These are phyloP conservation scores for Wickerhamiella spandovensis DNA, from an alignment of 805 yeast genomes.

Conservation along the genomic window DNA sequence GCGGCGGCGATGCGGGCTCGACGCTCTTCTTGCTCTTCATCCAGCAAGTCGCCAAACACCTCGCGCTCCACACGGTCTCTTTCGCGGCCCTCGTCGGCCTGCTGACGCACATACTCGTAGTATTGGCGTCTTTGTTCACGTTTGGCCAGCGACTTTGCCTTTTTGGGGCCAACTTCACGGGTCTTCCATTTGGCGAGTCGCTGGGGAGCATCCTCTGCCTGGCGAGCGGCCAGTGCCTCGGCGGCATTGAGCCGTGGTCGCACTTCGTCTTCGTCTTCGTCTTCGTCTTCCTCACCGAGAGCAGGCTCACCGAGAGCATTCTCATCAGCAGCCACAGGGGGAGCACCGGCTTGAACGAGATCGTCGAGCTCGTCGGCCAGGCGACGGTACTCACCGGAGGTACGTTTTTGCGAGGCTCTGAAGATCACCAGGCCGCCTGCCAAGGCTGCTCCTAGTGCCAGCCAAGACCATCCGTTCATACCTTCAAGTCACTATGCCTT, in stretches of 20 bases:
- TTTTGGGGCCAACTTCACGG: slow-evolving; percentile 23
- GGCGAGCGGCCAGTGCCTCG: slow-evolving; percentile 6
- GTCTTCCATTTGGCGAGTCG: slow-evolving; percentile 17
- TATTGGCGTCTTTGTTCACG: slow-evolving; percentile 24
- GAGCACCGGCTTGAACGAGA: neutral
- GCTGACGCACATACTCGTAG: slow-evolving; percentile 22
- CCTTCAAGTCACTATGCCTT: too few species aligned
- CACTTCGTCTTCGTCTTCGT: slow-evolving; percentile 6
- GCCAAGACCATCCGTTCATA: neutral
- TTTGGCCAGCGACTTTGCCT: slow-evolving; percentile 23
- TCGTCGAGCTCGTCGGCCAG: neutral
- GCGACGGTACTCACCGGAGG: neutral
- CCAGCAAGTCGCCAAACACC: slow-evolving; percentile 23
- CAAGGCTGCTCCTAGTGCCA: neutral
- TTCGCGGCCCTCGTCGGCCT: slow-evolving; percentile 19
- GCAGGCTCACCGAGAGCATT: neutral
- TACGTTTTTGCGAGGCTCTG: neutral
- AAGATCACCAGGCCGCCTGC: neutral
- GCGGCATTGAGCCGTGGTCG: slow-evolving; percentile 9
- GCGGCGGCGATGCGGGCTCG: slow-evolving; percentile 15
- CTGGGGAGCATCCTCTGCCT: slow-evolving; percentile 10
- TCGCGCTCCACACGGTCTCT: slow-evolving; percentile 17
- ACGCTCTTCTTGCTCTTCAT: slow-evolving; percentile 19
- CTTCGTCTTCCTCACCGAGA: neutral
- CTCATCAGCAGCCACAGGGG: neutral